Percentiles rank a stretch among this genome's conserved stretches.
phyloP scores from a whole-genome alignment of 2,329 filamentous ascomycete genomes.

The Taxawa tesnikishii region DNA sequence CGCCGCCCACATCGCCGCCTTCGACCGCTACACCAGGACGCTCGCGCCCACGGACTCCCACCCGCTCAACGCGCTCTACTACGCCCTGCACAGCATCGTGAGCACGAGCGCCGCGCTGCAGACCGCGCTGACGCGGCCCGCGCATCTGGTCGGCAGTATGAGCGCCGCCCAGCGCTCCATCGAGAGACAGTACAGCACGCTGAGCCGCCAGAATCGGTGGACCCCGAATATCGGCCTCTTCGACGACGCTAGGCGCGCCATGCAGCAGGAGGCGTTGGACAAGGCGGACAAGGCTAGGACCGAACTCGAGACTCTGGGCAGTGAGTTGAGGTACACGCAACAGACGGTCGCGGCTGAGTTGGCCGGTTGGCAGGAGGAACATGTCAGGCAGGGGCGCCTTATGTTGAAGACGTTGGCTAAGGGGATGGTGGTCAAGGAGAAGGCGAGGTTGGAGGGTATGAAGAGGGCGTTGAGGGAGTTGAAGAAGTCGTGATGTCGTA shows the following conservation, averaged over 20 bases:
- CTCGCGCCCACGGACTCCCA: slow-evolving; percentile 58
- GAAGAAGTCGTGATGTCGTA: slow-evolving; percentile 7
- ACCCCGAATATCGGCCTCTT: slow-evolving; percentile 52
- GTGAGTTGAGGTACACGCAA: slow-evolving; percentile 82
- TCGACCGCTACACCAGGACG: slow-evolving; percentile 58
- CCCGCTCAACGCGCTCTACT: slow-evolving; percentile 62
- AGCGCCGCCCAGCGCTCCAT: slow-evolving; percentile 61
- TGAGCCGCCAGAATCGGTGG: slow-evolving; percentile 66
- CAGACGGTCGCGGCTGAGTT: slow-evolving; percentile 85
- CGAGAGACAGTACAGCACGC: slow-evolving; percentile 63
- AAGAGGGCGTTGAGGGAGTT: slow-evolving; percentile 59
- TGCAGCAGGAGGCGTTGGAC: slow-evolving; percentile 74
- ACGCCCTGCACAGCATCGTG: slow-evolving; percentile 66
- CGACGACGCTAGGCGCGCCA: slow-evolving; percentile 73
- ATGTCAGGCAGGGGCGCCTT: slow-evolving; percentile 62
- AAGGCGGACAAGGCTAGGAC: slow-evolving; percentile 57
- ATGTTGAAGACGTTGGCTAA: slow-evolving; percentile 66
- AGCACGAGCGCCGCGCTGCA: slow-evolving; percentile 75
- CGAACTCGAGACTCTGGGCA: slow-evolving; percentile 62
- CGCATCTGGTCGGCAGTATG: slow-evolving; percentile 66
- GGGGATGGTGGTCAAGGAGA: slow-evolving; percentile 69
- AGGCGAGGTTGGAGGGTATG: slow-evolving; percentile 67
- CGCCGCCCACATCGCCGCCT: slow-evolving; percentile 51
- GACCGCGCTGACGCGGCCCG: slow-evolving; percentile 64
- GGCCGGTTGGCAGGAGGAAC: slow-evolving; percentile 85